Conservation (phyloP, 495 filamentous ascomycete genomes). For the Penicillium psychrofluorescens region DNA sequence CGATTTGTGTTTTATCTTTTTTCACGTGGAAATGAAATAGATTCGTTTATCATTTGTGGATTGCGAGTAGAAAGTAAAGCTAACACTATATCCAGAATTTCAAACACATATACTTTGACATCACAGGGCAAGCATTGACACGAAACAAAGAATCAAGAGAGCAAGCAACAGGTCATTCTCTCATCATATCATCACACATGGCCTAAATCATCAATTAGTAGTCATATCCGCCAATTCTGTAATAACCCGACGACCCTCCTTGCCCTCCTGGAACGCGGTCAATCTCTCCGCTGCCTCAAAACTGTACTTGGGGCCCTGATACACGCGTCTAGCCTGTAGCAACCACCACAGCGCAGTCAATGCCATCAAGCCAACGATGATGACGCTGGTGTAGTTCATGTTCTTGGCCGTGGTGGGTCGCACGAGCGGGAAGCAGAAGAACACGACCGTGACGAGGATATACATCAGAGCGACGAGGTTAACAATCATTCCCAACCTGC, state of each 20-base stretch:
- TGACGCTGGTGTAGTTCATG: slow-evolving; percentile 66
- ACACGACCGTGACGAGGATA: slow-evolving; percentile 58
- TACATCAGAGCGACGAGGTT: slow-evolving; percentile 50
- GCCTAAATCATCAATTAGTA: slow-evolving; percentile 3
- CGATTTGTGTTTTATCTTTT: background rate
- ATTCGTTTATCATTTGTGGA: too few relatives aligned
- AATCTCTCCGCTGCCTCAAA: slow-evolving; percentile 23
- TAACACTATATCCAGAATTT: background rate
- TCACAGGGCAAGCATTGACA: background rate
- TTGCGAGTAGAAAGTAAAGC: too few relatives aligned
- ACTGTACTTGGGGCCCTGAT: slow-evolving; percentile 26
- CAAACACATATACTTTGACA: background rate
- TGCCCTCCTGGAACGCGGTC: slow-evolving; percentile 14
- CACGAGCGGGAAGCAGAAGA: slow-evolving; percentile 65
- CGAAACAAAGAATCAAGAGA: background rate
- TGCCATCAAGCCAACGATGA: slow-evolving; percentile 47
- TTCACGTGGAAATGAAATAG: too few relatives aligned
- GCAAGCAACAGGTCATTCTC: background rate
- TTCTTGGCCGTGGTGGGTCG: slow-evolving; percentile 44
- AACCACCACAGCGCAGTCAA: slow-evolving; percentile 30
- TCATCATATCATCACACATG: slow-evolving; percentile 4
- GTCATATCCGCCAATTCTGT: slow-evolving; percentile 10
- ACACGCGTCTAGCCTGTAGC: slow-evolving; percentile 14
- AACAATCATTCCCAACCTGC: slow-evolving; percentile 45
- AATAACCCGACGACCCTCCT: slow-evolving; percentile 17